Percentiles rank a stretch among this genome's conserved stretches.
Evolutionary conservation across 345 rosid genomes (phyloP).

Genomic region (Melastoma malabathricum): DNA sequence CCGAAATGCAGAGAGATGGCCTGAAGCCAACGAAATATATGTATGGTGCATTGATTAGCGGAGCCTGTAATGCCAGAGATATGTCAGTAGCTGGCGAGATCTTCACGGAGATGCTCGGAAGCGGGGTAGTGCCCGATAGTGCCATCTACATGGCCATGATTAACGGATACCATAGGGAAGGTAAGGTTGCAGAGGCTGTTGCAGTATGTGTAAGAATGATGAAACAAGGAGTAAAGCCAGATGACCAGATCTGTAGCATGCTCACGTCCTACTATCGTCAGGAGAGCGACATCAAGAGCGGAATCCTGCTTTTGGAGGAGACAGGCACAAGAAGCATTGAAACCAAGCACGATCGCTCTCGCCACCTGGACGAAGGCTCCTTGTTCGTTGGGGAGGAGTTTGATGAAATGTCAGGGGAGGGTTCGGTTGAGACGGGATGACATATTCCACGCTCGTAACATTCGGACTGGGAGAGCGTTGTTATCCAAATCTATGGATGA

Average conservation of each 20-base stretch:
- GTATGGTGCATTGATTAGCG: slow-evolving; percentile 51
- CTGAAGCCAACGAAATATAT: slow-evolving; percentile 58
- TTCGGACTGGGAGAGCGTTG: too few relatives aligned
- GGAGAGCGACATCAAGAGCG: slow-evolving; percentile 30
- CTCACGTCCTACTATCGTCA: slow-evolving; percentile 53
- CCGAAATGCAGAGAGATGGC: slow-evolving; percentile 48
- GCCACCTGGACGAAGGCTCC: slow-evolving; percentile 54
- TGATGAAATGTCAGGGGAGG: slow-evolving; percentile 44
- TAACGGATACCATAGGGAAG: slow-evolving; percentile 54
- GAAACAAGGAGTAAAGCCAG: slow-evolving; percentile 34
- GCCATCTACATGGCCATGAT: slow-evolving; percentile 38
- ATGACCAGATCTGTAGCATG: slow-evolving; percentile 34
- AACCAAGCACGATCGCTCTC: slow-evolving; percentile 49
- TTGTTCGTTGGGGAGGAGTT: slow-evolving; percentile 47
- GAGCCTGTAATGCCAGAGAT: slow-evolving; percentile 41
- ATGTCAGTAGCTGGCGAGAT: slow-evolving; percentile 43
- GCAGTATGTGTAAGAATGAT: slow-evolving; percentile 39
- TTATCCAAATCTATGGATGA: too few relatives aligned
- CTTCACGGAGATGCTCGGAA: slow-evolving; percentile 48
- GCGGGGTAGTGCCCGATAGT: slow-evolving; percentile 49
- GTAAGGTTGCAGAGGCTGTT: slow-evolving; percentile 37
- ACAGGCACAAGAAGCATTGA: slow-evolving; percentile 41
- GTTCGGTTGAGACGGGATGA: slow-evolving; percentile 38
- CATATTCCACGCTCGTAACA: slow-evolving; percentile 34
- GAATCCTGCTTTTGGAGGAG: slow-evolving; percentile 30